Base-by-base conservation (phyloP, 2,329 filamentous ascomycete genomes). In the Xylariaceae sp. region DNA sequence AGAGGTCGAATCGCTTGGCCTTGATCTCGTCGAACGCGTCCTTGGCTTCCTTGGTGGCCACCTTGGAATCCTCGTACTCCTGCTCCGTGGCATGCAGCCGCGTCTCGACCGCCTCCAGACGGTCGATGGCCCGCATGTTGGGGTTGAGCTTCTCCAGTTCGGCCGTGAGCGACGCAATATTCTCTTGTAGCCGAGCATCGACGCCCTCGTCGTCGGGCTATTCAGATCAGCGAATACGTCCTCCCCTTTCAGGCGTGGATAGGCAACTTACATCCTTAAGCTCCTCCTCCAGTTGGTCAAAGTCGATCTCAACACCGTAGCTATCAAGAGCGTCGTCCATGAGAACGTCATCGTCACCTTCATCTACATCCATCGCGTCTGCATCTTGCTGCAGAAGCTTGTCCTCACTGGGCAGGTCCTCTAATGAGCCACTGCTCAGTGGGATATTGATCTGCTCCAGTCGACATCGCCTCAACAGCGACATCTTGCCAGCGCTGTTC, bases 141-240 rank as follows among this genome's bases (percentile, higher is more conserved):
- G 92, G 92, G 41, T 92, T 89, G 59, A 96, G 80, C 61, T 94
- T 94, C 55, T 94, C 88, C 14, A 98, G 75, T 47, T 94, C 85
- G 19, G 72, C 67, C 28, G 80, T 79, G 8, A 98, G 70, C 18
- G 72, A 71, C 14, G 73, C 68, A 44, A 98, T 87, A 50, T 79
- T 81, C 34, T 94, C 85, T 33, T 83, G 75, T 2, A 98, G 70
- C 37, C 73, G 71, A 29, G 84, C 77, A 52, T 95, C 90, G 16
- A 82, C 64, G 39, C 78, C 76, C 13, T 80, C 69, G 36, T 83
- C 80, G 33, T 79, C 71, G 40, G 80, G 75, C 77, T 89, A 41
- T 30, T 33, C 16, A 16, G 13, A 32, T 42, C 37, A 32, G 25
- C 27, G 26, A 35, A 44, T 64, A 47, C 66, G 57, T 27, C 10